These are phyloP conservation scores for Coemansia sp. DNA, from an alignment of 192 early-diverging fungal species.

Conservation along the genomic window DNA sequence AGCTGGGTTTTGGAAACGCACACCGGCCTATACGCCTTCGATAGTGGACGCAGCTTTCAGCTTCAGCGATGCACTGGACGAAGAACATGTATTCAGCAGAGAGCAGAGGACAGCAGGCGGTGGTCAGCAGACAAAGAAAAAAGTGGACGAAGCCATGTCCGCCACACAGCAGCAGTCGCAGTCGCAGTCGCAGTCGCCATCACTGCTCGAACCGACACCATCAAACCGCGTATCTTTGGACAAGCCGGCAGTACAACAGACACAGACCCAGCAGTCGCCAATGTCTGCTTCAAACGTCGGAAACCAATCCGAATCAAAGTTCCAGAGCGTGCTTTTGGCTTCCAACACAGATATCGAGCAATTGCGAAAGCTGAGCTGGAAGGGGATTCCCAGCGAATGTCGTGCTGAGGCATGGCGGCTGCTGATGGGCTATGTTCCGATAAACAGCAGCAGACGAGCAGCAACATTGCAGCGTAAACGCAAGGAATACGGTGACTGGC, in stretches of 20 bases:
- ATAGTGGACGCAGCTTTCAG: conserved; percentile 23
- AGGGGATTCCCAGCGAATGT: conserved; percentile 84
- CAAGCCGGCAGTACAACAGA: neutral
- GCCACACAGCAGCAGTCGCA: neutral
- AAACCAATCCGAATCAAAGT: conserved; percentile 39
- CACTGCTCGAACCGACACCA: neutral
- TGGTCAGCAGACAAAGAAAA: neutral
- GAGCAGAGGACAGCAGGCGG: neutral
- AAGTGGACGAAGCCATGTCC: neutral
- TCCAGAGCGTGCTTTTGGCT: conserved; percentile 57
- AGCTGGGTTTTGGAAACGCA: conserved; percentile 40
- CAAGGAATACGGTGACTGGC: conserved; percentile 89
- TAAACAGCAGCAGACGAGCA: conserved; percentile 80
- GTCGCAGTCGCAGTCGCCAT: neutral
- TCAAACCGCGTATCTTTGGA: neutral
- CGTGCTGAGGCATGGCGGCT: conserved; percentile 92
- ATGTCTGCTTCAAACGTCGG: no score
- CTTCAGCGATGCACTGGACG: neutral
- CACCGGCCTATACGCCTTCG: conserved; percentile 34
- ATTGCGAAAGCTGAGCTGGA: conserved; percentile 87
- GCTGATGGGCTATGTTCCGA: conserved; percentile 89
- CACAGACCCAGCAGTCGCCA: neutral
- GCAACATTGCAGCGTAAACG: conserved; percentile 85
- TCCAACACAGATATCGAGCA: conserved; percentile 72
- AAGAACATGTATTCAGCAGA: neutral